Percentiles rank a stretch among this genome's conserved stretches.
Evolutionary conservation across 176 grass and related monocot species (phyloP).

Genomic region (Triticum timopheevii): DNA sequence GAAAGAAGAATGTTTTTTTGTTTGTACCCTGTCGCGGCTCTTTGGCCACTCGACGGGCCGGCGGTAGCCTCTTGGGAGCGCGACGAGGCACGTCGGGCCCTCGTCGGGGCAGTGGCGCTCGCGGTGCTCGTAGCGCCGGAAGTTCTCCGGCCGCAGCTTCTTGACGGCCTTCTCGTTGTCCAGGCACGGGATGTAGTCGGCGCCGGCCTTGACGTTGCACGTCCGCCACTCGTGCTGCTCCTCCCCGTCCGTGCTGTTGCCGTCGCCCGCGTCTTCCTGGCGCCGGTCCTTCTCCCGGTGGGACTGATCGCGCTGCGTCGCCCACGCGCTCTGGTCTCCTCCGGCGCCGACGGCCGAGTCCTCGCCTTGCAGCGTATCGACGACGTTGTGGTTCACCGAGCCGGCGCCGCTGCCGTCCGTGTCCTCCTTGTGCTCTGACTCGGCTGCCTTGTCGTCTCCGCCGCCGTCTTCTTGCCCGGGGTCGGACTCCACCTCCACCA

Average conservation of each 20-base stretch:
- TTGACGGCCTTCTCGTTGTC: conserved; percentile 93
- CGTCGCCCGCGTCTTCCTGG: conserved; percentile 21
- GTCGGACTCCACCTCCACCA: background rate
- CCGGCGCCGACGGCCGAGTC: background rate
- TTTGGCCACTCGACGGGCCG: conserved; percentile 75
- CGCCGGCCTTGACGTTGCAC: conserved; percentile 62
- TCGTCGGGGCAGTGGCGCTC: conserved; percentile 94
- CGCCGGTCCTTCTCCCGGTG: conserved; percentile 68
- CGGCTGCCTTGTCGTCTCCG: conserved; percentile 20
- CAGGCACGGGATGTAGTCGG: conserved; percentile 96
- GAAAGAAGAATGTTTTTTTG: background rate
- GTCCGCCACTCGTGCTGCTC: conserved; percentile 54
- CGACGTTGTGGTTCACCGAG: background rate
- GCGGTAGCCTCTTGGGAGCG: conserved; percentile 60
- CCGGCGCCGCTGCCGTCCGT: background rate
- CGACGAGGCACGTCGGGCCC: conserved; percentile 69
- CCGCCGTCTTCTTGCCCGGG: conserved; percentile 12
- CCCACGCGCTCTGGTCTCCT: conserved; percentile 50
- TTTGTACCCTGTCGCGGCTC: conserved; percentile 76
- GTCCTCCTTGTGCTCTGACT: conserved; percentile 23
- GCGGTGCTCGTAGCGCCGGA: conserved; percentile 76
- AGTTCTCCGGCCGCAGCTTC: conserved; percentile 75
- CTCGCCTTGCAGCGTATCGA: conserved; percentile 26
- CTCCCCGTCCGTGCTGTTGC: background rate
- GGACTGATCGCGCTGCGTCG: conserved; percentile 69